These are phyloP conservation scores for Xylaria acuta DNA, from an alignment of 495 filamentous ascomycete species.

Conservation along the genomic window DNA sequence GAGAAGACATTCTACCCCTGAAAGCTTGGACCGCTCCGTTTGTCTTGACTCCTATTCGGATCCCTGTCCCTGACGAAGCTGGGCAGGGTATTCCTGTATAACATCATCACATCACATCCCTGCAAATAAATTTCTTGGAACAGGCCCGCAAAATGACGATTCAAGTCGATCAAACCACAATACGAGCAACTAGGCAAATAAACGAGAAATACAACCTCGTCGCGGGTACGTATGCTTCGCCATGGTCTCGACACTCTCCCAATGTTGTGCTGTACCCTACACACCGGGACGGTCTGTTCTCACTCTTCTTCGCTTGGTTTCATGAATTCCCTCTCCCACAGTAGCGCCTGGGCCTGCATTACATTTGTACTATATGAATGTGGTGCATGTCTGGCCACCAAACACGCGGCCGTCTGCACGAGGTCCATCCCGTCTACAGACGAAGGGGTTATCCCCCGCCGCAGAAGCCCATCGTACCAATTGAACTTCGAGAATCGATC, in stretches of 20 bases:
- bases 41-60: not conserved
- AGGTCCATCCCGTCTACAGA: not conserved
- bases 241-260: not conserved
- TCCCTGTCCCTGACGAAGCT: not conserved
- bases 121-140: conserved; percentile 2
- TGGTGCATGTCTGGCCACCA: not conserved
- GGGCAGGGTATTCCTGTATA: not conserved
- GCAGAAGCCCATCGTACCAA: conserved; percentile 10
- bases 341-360: conserved; percentile 10
- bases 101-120: not conserved
- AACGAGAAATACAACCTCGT: not conserved
- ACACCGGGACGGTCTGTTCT: not conserved
- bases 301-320: conserved; percentile 8
- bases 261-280: not conserved
- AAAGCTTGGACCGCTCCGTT: conserved; percentile 10
- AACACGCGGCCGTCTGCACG: conserved; percentile 9
- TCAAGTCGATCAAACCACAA: not conserved
- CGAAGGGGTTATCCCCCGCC: not conserved
- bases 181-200: not conserved
- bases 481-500: conserved; percentile 1
- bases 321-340: conserved; percentile 13
- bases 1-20: conserved; percentile 15
- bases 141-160: not conserved
- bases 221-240: not conserved
- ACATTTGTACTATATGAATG: not conserved